A percentile compares a stretch with the other conserved stretches of the same genome.
phyloP scores from a whole-genome alignment of 306 rosid species.

The Betula pendula region DNA sequence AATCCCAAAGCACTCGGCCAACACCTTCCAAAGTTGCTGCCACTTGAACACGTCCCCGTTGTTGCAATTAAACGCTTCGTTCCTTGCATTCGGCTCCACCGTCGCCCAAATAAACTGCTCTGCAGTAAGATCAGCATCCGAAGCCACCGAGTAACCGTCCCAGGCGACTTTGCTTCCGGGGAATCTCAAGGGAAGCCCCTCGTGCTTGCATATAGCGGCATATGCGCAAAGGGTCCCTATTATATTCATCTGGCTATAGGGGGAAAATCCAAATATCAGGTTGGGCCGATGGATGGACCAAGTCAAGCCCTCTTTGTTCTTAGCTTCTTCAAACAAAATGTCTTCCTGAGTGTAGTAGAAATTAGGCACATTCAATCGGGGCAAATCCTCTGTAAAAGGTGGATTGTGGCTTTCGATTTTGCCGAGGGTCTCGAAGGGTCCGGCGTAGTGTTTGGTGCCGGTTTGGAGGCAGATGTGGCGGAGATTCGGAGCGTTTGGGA shows the following conservation, averaged over 20 bases:
- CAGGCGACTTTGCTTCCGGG: slow-evolving; percentile 56
- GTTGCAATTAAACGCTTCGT: slow-evolving; percentile 61
- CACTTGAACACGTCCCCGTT: slow-evolving; percentile 68
- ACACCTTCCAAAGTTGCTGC: slow-evolving; percentile 64
- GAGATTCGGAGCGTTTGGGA: slow-evolving; percentile 59
- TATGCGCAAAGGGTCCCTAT: slow-evolving; percentile 54
- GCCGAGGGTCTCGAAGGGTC: slow-evolving; percentile 42
- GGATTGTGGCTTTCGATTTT: slow-evolving; percentile 40
- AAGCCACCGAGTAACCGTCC: slow-evolving; percentile 40
- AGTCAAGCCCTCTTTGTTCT: slow-evolving; percentile 45
- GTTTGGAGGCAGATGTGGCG: slow-evolving; percentile 68
- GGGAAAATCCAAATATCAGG: slow-evolving; percentile 56
- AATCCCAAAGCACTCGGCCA: slow-evolving; percentile 65
- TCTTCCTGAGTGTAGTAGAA: slow-evolving; percentile 63
- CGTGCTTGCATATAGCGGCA: slow-evolving; percentile 71
- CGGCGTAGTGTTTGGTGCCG: slow-evolving; percentile 53
- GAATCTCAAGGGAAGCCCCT: slow-evolving; percentile 54
- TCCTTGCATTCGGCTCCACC: slow-evolving; percentile 63
- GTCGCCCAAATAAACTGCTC: slow-evolving; percentile 81
- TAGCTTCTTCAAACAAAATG: slow-evolving; percentile 44
- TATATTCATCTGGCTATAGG: slow-evolving; percentile 58
- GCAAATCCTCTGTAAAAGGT: slow-evolving; percentile 67
- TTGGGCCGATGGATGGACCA: slow-evolving; percentile 63
- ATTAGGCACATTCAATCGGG: slow-evolving; percentile 49
- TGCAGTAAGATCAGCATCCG: slow-evolving; percentile 73